Evolutionary conservation across 2,329 filamentous ascomycete genomes (phyloP).

Genomic region (Colletotrichum karsti): DNA sequence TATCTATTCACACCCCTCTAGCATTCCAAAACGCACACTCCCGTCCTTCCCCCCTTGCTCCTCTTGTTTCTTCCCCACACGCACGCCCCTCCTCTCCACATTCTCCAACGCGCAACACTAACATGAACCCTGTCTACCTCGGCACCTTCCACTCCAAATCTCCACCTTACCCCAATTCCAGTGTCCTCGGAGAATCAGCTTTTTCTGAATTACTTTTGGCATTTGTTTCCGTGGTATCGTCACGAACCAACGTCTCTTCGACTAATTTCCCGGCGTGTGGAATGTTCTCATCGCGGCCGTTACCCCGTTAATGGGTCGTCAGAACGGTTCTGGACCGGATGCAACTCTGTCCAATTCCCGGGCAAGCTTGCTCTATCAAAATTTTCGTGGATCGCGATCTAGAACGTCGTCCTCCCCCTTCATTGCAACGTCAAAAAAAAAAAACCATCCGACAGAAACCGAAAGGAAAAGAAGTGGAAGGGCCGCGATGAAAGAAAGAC

Average conservation of each 20-base stretch:
- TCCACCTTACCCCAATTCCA: slow-evolving; percentile 22
- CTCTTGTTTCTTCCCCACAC: slow-evolving; percentile 12
- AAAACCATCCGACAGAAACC: not conserved
- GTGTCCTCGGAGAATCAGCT: not conserved
- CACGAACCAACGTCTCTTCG: not conserved
- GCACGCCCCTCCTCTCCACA: slow-evolving; percentile 18
- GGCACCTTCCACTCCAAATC: slow-evolving; percentile 16
- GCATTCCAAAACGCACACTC: not conserved
- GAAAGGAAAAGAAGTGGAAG: not conserved
- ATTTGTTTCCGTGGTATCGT: not conserved
- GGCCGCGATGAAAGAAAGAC: too few species aligned
- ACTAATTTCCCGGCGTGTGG: too few species aligned
- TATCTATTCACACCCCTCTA: not conserved
- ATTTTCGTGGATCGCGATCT: slow-evolving; percentile 7
- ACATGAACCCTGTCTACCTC: slow-evolving; percentile 20
- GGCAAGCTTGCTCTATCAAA: not conserved
- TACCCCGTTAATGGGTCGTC: not conserved
- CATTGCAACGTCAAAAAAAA: not conserved
- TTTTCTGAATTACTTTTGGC: not conserved
- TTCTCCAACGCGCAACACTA: slow-evolving; percentile 16
- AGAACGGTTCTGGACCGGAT: not conserved
- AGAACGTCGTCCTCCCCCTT: not conserved
- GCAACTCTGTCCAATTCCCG: not conserved
- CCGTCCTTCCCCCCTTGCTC: not conserved
- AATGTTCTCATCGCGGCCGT: too few species aligned